Evolutionary conservation across 1,284 basidiomycete genomes (phyloP).

Genomic region (Sporisorium sorghi): DNA sequence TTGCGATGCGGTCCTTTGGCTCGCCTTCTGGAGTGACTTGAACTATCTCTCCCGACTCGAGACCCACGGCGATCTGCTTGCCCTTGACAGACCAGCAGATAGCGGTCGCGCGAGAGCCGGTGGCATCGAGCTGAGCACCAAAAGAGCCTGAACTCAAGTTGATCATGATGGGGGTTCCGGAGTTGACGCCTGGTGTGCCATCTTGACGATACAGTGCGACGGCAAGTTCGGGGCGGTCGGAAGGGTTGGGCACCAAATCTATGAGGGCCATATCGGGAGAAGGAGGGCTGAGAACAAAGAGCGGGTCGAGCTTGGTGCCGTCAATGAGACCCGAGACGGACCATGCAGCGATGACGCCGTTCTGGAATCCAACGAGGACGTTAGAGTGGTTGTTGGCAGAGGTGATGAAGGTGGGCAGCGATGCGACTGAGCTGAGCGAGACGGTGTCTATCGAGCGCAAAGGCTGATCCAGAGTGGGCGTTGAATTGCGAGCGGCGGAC

Average conservation of each 20-base stretch:
- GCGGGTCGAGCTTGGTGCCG: constrained; percentile 32
- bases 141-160: constrained; percentile 53
- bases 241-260: constrained; percentile 71
- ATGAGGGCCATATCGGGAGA: constrained; percentile 40
- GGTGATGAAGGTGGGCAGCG: constrained; percentile 47
- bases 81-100: constrained; percentile 88
- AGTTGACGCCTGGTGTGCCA: constrained; percentile 66
- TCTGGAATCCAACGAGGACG: constrained; percentile 51
- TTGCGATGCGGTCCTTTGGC: constrained; percentile 75
- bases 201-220: constrained; percentile 66
- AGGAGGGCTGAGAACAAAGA: constrained; percentile 45
- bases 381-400: constrained; percentile 39
- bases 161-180: constrained; percentile 37
- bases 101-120: constrained; percentile 63
- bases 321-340: constrained; percentile 30
- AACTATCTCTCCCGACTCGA: constrained; percentile 78
- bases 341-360: constrained; percentile 57
- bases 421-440: constrained; percentile 22
- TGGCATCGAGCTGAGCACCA: constrained; percentile 34
- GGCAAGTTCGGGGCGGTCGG: constrained; percentile 69
- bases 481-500: constrained; percentile 42
- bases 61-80: constrained; percentile 82
- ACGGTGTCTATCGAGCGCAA: constrained; percentile 36
- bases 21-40: constrained; percentile 77
- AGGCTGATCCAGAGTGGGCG: constrained; percentile 30